Base-by-base conservation (phyloP, 225 moss, liverwort and hornwort genomes). In the Rhytidiadelphus loreus region DNA sequence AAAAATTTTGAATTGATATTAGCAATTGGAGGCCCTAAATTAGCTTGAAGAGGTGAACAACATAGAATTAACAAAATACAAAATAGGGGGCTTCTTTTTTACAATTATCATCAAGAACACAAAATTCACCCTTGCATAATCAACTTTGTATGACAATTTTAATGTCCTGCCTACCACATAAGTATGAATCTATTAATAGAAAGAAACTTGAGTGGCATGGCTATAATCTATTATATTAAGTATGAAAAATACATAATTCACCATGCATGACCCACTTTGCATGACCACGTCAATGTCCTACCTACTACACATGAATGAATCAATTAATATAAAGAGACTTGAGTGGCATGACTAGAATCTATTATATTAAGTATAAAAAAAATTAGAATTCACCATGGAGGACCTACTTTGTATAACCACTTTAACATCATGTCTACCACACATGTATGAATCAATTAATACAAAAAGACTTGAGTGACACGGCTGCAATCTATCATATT, bases 61-160 rank as follows among this genome's bases (percentile, higher is more conserved):
- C 5, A 66, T 3, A 37, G 7, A n/a, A 39, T 21, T n/a, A 68
- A n/a, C 4, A 68, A 4, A 0, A 68, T n/a, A n/a, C 23, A 68
- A 68, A 13, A 2, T 23, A n/a, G 12, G 12, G 2, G 3, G 2
- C 1, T n/a, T 66, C 2, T 18, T 20, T 66, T n/a, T 6, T 37
- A 66, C 21, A 37, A 66, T 66, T 37, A 66, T 0, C 12, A 9
- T 66, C 6, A 1, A 68, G 1, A n/a, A 68, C 3, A 68, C 20
- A n/a, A 6, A 66, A 20, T 21, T n/a, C n/a, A 22, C 21, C 22
- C 0, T n/a, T 68, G 2, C 20, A 23, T 4, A 1, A 39, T 0
- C 4, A 1, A 22, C 22, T n/a, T 68, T 22, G 7, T 64, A 64
- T 16, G 8, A 16, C 2, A 2, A 9, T 33, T 33, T 33, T 33